Base-by-base conservation (phyloP, 202 grass and related monocot genomes). In the Alloteropsis angusta region DNA sequence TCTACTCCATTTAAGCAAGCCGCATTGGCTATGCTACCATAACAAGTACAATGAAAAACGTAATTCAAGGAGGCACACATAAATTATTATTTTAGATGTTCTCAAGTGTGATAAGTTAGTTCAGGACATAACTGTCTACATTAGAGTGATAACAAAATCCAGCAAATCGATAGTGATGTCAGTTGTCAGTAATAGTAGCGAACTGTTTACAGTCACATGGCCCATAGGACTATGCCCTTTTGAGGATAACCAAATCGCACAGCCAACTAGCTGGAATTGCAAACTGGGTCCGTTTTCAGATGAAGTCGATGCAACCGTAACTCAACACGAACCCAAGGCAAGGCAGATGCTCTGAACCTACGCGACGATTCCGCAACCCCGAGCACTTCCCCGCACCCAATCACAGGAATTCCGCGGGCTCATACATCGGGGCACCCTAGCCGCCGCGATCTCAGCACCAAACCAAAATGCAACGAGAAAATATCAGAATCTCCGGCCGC, bases 221-320 rank as follows among this genome's bases (percentile, higher is more conserved):
- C 22, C 46, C 28, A 12, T 19, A 3, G 4, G 4, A 65, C 0
- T 59, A 60, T 13, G 18, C 21, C 19, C 19, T 30, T 30, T 28
- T 55, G 64, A 46, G 21, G 34, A 66, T 21, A 43, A 66, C 4
- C 39, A 56, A 34, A 36, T 68, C 44, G 44, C 8, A 36, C 25
- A 45, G 18, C 21, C 36, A 52, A 17, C 14, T 11, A 28, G 12
- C 22, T 9, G 22, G 16, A 5, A 23, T 38, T 22, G 37, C 12
- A 48, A 76, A 81, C 63, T 76, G 3, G 0, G 21, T 30, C 47
- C 14, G 22, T 56, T 82, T 63, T 43, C 38, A 71, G 76, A 80
- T 59, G 48, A 71, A 19, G 21, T 17, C 6, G 23, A 71, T 15
- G 47, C 34, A 60, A 75, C 69, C 62, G 35, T 55, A 42, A 69